Conservation (phyloP, 2,329 filamentous ascomycete species). For the Gliomastix tumulicola region DNA sequence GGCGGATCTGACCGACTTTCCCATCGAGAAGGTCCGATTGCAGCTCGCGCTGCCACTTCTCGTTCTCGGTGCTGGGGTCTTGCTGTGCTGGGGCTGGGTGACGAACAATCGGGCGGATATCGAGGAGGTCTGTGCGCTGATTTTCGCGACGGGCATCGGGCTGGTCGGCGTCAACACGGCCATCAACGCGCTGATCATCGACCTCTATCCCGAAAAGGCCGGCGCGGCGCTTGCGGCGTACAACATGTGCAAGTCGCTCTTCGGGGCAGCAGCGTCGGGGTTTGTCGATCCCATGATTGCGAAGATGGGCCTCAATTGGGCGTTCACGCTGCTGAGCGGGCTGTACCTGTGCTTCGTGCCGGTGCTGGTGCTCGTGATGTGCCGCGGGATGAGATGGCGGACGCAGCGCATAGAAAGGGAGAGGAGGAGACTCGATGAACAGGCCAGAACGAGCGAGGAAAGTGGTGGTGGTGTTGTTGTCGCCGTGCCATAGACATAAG, state of each 20-base stretch:
- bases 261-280: conserved; percentile 33
- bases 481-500: too few relatives aligned
- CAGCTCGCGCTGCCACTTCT: conserved; percentile 29
- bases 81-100: conserved; percentile 35
- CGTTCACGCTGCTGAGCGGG: not conserved
- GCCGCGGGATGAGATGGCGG: not conserved
- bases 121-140: conserved; percentile 28
- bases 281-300: not conserved
- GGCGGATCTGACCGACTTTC: conserved; percentile 22
- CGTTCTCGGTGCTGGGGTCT: conserved; percentile 32
- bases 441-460: too few relatives aligned
- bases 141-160: conserved; percentile 30
- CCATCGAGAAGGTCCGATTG: conserved; percentile 28
- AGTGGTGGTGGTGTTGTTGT: too few relatives aligned
- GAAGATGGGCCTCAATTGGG: not conserved
- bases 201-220: conserved; percentile 35
- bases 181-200: conserved; percentile 37
- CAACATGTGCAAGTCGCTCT: conserved; percentile 38
- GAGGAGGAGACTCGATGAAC: too few relatives aligned
- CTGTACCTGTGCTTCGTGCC: not conserved
- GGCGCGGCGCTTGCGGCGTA: conserved; percentile 40
- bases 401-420: too few relatives aligned
- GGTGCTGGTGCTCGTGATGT: conserved; percentile 1
- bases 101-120: conserved; percentile 21
- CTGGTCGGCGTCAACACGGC: conserved; percentile 40